Conservation (phyloP, 2,329 filamentous ascomycete genomes). For the Aaosphaeria pasadenensis region DNA sequence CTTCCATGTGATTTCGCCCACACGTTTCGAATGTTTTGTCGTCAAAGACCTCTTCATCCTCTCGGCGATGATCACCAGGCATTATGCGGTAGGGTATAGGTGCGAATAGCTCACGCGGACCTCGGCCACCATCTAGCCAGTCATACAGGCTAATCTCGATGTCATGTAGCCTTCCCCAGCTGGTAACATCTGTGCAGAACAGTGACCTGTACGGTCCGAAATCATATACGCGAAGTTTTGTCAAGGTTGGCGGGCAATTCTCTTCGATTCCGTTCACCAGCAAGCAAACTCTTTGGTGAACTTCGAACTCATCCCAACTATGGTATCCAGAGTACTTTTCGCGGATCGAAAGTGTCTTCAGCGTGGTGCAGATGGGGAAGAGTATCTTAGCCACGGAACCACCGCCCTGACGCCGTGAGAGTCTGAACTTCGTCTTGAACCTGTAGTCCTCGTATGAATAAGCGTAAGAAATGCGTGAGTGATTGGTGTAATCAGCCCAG, state of each 20-base stretch:
- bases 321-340: conserved; percentile 33
- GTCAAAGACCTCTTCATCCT: conserved; percentile 34
- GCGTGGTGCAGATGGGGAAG: conserved; percentile 26
- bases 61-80: conserved; percentile 29
- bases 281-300: conserved; percentile 35
- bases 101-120: conserved; percentile 30
- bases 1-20: conserved; percentile 30
- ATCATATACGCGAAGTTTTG: conserved; percentile 31
- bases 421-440: conserved; percentile 33
- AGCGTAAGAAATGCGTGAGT: conserved; percentile 35
- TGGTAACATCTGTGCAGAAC: conserved; percentile 29
- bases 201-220: conserved; percentile 34
- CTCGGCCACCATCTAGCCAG: conserved; percentile 34
- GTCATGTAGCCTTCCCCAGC: conserved; percentile 26
- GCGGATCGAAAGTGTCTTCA: conserved; percentile 32
- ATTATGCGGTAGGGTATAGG: conserved; percentile 32
- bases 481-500: conserved; percentile 36
- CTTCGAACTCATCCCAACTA: conserved; percentile 38
- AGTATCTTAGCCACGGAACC: conserved; percentile 32
- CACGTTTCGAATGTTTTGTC: conserved; percentile 32
- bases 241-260: conserved; percentile 28
- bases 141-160: conserved; percentile 30
- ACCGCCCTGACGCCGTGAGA: conserved; percentile 32
- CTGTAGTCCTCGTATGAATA: conserved; percentile 36
- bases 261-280: conserved; percentile 30